Conservation (phyloP, 345 rosid species). For the Fremontodendron californicum region DNA sequence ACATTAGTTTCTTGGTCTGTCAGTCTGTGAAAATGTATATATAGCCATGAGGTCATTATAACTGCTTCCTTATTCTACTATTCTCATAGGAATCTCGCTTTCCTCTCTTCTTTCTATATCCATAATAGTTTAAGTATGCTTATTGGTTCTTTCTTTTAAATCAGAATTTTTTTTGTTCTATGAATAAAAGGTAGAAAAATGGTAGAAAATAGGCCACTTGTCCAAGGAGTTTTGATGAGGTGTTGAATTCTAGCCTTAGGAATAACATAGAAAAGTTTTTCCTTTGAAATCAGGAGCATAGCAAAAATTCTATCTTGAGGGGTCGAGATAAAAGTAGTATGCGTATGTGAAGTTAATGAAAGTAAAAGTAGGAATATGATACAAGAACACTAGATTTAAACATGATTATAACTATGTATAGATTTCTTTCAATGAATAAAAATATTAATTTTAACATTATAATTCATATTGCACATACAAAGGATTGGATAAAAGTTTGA, state of each 20-base stretch:
- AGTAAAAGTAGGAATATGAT: neutral
- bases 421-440: neutral
- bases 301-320: no score
- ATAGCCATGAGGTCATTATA: neutral
- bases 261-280: neutral
- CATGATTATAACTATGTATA: neutral
- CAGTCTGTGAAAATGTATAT: neutral
- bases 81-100: neutral
- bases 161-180: neutral
- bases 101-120: neutral
- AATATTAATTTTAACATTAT: neutral
- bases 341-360: neutral
- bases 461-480: neutral
- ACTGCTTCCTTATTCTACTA: neutral
- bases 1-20: neutral
- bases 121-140: neutral
- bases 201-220: neutral
- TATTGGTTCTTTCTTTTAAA: no score
- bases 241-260: neutral
- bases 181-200: no score
- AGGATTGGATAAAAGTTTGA: neutral
- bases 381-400: neutral
- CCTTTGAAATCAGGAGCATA: neutral
- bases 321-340: no score
- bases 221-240: neutral